Evolutionary conservation across 257 asterid genomes (phyloP), one percentile per base, ranked within the genome.

Genomic region (Asclepias syriaca): DNA sequence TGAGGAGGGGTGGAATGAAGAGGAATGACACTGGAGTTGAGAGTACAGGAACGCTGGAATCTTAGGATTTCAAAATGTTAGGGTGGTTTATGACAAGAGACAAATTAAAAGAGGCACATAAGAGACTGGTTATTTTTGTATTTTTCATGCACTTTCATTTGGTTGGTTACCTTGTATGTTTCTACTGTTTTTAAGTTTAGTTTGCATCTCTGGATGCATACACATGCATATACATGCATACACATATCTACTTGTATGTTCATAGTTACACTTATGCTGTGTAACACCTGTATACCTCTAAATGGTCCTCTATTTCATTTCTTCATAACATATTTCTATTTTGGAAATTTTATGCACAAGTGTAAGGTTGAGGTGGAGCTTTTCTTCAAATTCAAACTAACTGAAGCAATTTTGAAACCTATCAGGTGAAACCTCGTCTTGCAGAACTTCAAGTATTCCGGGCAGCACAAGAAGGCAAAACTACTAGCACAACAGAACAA

Each of bases 381-480:
- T 34, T 15, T 21, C 22, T 37, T 64, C 27, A 7, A 8, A 11
- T 37, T 64, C 27, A 7, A 8, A 64, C 50, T 64, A 37, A 64
- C n/a, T 45, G 39, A 37, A 19, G n/a, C 9, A 34, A 18, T 24
- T 37, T 64, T 1, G 21, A 64, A 37, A 32, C 15, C 68, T 64
- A 37, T 78, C 84, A 95, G 99, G 96, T 95, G 73, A 79, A 93
- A 78, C 99, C 99, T 78, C 99, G 99, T 70, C 88, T 92, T 57
- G 93, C 87, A 80, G 99, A 92, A 77, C 89, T 95, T 74, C 96
- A 87, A 79, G 72, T 87, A 72, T 92, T 89, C 75, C 86, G 78
- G 84, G 71, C 78, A 72, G 94, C 87, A 78, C 93, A 92, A 85
- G 96, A 92, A 85, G 85, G 79, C 82, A 87, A 87, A 81, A 73